These are phyloP conservation scores for Candida suzukii DNA, from an alignment of 805 yeast species.

Conservation along the genomic window DNA sequence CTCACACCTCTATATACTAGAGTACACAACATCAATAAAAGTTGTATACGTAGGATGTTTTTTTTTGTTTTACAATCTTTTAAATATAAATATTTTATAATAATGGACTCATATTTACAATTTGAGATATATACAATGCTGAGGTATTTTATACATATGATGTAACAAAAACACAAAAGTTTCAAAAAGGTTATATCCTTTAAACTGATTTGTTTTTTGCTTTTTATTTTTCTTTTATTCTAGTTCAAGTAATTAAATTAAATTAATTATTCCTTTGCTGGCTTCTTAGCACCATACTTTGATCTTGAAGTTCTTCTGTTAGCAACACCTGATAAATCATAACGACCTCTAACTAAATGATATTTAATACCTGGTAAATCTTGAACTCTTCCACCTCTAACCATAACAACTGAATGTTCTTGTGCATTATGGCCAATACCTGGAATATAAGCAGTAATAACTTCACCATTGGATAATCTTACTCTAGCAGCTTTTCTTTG, in stretches of 20 bases:
- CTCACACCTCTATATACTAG: too few species aligned
- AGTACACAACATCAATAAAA: too few species aligned
- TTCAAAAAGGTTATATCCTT: too few species aligned
- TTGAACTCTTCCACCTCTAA: constrained; percentile 97
- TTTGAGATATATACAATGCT: neutral
- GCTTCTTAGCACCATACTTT: constrained; percentile 89
- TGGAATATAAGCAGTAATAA: constrained; percentile 88
- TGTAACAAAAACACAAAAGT: too few species aligned
- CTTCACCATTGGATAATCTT: constrained; percentile 81
- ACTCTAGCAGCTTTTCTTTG: constrained; percentile 96
- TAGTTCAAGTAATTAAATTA: too few species aligned
- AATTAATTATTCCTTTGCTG: constrained; percentile 36
- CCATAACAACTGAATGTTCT: constrained; percentile 93
- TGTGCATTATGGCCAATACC: constrained; percentile 99
- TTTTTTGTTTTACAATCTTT: too few species aligned
- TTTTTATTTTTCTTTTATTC: too few species aligned
- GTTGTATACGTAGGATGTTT: too few species aligned
- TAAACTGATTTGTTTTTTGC: too few species aligned
- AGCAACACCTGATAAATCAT: constrained; percentile 92
- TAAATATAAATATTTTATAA: too few species aligned
- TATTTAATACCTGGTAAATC: constrained; percentile 98
- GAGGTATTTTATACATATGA: neutral
- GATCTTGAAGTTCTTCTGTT: constrained; percentile 86
- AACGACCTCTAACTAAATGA: constrained; percentile 86
- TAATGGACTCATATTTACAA: too few species aligned